A percentile compares a stretch with the other conserved stretches of the same genome.
These are phyloP conservation scores for Stagonosporopsis cucurbitacearum DNA, from an alignment of 2,329 filamentous ascomycete species.

Conservation along the genomic window DNA sequence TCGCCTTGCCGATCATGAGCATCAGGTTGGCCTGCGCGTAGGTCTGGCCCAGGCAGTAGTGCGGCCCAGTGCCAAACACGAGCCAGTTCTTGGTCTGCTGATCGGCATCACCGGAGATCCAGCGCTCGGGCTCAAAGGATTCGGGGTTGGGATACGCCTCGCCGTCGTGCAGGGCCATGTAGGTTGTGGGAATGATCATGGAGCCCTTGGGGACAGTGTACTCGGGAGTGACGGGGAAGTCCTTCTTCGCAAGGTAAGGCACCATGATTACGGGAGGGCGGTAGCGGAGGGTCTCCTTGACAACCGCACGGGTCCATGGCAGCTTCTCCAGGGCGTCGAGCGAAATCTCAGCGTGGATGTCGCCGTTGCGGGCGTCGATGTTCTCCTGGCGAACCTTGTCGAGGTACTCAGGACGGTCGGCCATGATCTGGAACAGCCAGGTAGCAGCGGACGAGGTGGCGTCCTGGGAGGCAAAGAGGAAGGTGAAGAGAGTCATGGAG, in stretches of 20 bases:
- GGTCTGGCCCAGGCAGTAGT: slow-evolving; percentile 94
- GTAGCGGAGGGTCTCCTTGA: slow-evolving; percentile 74
- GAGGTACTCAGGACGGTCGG: slow-evolving; percentile 90
- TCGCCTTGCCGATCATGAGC: slow-evolving; percentile 88
- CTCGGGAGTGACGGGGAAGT: slow-evolving; percentile 84
- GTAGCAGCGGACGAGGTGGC: slow-evolving; percentile 92
- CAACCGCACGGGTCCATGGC: slow-evolving; percentile 88
- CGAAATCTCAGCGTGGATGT: slow-evolving; percentile 71
- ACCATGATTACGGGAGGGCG: slow-evolving; percentile 97
- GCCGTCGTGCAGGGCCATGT: slow-evolving; percentile 87
- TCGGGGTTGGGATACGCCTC: slow-evolving; percentile 93
- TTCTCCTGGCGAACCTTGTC: slow-evolving; percentile 94
- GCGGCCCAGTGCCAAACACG: slow-evolving; percentile 92
- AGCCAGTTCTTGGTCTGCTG: slow-evolving; percentile 95
- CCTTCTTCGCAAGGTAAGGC: slow-evolving; percentile 91
- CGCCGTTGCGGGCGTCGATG: slow-evolving; percentile 74
- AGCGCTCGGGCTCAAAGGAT: slow-evolving; percentile 60
- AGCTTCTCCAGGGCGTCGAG: slow-evolving; percentile 90
- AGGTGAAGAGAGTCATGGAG: slow-evolving; percentile 90
- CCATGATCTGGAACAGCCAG: slow-evolving; percentile 94
- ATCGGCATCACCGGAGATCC: slow-evolving; percentile 85
- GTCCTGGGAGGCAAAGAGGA: slow-evolving; percentile 96
- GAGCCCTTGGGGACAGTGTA: slow-evolving; percentile 96
- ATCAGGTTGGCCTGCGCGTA: slow-evolving; percentile 91
- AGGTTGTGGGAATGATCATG: slow-evolving; percentile 93